These are phyloP conservation scores for Cucumis cinereus DNA, from an alignment of 306 rosid genomes.

Conservation along the genomic window DNA sequence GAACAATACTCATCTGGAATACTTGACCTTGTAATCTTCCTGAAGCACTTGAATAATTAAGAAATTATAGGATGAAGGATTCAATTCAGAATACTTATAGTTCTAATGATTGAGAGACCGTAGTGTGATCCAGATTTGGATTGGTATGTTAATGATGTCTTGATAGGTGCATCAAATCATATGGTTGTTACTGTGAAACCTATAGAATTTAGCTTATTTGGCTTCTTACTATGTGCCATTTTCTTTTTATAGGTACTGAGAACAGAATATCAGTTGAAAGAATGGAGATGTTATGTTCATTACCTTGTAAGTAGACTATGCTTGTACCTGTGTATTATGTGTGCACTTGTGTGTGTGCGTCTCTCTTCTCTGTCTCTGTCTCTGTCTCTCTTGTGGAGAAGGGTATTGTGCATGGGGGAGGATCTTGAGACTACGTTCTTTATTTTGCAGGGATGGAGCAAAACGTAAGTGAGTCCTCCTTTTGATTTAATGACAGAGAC, in stretches of 20 bases:
- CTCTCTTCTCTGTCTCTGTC: background rate
- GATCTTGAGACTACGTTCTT: background rate
- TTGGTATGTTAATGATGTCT: background rate
- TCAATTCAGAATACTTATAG: background rate
- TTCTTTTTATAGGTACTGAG: conserved; percentile 32
- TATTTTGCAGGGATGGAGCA: conserved; percentile 79
- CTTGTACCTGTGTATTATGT: background rate
- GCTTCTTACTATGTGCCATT: background rate
- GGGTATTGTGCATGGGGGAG: background rate
- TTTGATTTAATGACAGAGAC: background rate
- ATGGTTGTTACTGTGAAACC: background rate
- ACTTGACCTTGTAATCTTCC: background rate
- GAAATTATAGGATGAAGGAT: background rate
- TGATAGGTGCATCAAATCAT: background rate
- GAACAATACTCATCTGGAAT: background rate
- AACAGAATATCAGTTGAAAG: conserved; percentile 17
- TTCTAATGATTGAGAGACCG: background rate
- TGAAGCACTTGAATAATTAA: background rate
- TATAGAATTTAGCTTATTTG: background rate
- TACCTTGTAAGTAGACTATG: conserved; percentile 40
- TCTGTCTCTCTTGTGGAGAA: background rate
- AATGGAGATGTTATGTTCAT: conserved; percentile 51
- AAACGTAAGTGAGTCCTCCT: conserved; percentile 32
- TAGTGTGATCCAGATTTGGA: background rate
- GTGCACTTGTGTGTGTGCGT: background rate